These are phyloP conservation scores for Globisporangium carolinianum DNA, from an alignment of 352 stramenopile genomes.

Conservation along the genomic window DNA sequence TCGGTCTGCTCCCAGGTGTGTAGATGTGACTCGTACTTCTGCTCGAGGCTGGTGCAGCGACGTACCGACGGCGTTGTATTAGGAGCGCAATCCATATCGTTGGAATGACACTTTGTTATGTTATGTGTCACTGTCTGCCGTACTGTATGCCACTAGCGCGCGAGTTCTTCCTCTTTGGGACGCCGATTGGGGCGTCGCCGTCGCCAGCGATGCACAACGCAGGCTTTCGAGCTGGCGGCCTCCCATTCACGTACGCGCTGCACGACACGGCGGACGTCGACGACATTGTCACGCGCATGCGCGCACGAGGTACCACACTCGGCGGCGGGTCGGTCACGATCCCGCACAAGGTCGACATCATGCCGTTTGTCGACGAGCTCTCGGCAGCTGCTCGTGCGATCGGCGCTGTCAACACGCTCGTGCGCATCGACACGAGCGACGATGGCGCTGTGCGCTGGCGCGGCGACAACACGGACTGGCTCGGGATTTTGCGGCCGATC, in stretches of 20 bases:
- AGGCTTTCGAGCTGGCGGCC: constrained; percentile 80
- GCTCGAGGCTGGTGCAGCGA: neutral
- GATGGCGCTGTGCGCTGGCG: constrained; percentile 35
- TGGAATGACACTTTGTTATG: too few species aligned
- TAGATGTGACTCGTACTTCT: constrained; percentile 14
- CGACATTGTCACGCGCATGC: constrained; percentile 42
- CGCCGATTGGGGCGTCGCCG: constrained; percentile 94
- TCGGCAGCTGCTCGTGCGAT: constrained; percentile 92
- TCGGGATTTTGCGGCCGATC: constrained; percentile 94
- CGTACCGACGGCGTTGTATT: constrained; percentile 9
- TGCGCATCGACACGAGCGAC: constrained; percentile 53
- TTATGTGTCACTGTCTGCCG: neutral
- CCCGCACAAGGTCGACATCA: constrained; percentile 95
- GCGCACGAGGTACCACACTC: constrained; percentile 49
- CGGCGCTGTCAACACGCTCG: constrained; percentile 98
- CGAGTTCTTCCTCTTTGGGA: constrained; percentile 94
- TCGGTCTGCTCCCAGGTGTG: constrained; percentile 80
- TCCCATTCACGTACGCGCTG: constrained; percentile 91
- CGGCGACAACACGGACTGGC: constrained; percentile 99
- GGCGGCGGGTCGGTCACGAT: constrained; percentile 97
- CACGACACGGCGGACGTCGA: constrained; percentile 53
- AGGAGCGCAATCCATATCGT: too few species aligned
- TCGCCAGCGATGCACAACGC: constrained; percentile 97
- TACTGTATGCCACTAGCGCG: constrained; percentile 21
- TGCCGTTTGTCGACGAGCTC: constrained; percentile 90